Evolutionary conservation across 1,139 yeast species (phyloP).

Genomic region (Pneumocystis jirovecii): DNA sequence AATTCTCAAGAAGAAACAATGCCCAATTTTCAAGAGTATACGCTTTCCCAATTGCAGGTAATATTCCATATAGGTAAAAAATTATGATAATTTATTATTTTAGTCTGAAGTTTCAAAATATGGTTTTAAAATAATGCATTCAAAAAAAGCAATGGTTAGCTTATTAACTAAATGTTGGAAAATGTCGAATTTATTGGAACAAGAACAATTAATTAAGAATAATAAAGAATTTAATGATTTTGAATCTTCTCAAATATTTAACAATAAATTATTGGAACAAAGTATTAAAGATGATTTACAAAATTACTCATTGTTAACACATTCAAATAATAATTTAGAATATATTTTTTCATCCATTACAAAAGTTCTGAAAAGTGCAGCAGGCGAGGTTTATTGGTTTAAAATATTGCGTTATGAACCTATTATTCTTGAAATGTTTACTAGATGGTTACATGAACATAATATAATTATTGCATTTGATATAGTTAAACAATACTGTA

Average conservation of each 20-base stretch:
- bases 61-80: not conserved
- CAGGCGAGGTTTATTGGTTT: slow-evolving; percentile 15
- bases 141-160: slow-evolving; percentile 7
- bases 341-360: slow-evolving; percentile 1
- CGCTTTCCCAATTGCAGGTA: slow-evolving; percentile 6
- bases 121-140: slow-evolving; percentile 8
- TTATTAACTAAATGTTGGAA: slow-evolving; percentile 6
- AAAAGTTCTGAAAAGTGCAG: slow-evolving; percentile 2
- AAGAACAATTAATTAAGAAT: not conserved
- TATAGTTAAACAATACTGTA: slow-evolving; percentile 15
- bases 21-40: slow-evolving; percentile 3
- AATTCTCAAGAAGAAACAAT: not conserved
- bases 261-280: not conserved
- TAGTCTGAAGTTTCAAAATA: slow-evolving; percentile 7
- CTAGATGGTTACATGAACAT: slow-evolving; percentile 7
- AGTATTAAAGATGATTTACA: not conserved
- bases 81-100: not conserved
- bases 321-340: not conserved
- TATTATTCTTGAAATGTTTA: slow-evolving; percentile 15
- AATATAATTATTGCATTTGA: slow-evolving; percentile 8
- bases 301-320: not conserved
- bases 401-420: slow-evolving; percentile 16
- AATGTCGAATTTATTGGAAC: not conserved
- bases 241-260: not conserved
- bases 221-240: not conserved